These are phyloP conservation scores for Pyrus betulifolia DNA, from an alignment of 306 rosid species.

Conservation along the genomic window DNA sequence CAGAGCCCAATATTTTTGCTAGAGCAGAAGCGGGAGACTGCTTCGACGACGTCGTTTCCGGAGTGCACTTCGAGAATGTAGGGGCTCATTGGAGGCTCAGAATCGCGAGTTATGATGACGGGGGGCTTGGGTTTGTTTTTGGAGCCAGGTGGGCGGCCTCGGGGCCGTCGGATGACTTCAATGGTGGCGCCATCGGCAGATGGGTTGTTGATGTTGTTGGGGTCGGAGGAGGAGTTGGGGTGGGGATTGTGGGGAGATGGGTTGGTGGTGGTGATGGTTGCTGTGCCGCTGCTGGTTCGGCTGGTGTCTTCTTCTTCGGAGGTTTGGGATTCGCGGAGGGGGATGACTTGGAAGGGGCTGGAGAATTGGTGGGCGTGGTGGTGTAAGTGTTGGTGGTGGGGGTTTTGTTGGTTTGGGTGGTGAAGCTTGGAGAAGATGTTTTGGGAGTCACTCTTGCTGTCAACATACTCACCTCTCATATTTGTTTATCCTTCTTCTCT, in stretches of 20 bases:
- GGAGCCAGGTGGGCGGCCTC: slow-evolving; percentile 95
- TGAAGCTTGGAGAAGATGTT: slow-evolving; percentile 79
- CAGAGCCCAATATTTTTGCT: slow-evolving; percentile 63
- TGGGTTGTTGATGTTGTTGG: slow-evolving; percentile 15
- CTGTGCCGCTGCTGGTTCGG: slow-evolving; percentile 31
- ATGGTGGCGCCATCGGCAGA: slow-evolving; percentile 53
- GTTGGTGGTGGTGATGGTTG: background rate
- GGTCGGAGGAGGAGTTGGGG: slow-evolving; percentile 4
- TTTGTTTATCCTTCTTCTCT: background rate
- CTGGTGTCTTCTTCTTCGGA: slow-evolving; percentile 44
- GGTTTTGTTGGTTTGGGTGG: slow-evolving; percentile 27
- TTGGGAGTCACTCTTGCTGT: slow-evolving; percentile 27
- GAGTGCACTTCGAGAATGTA: slow-evolving; percentile 73
- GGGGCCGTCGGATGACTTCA: slow-evolving; percentile 63
- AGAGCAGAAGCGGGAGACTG: slow-evolving; percentile 59
- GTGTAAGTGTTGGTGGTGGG: background rate
- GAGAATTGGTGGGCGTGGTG: slow-evolving; percentile 27
- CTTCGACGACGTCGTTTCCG: slow-evolving; percentile 77
- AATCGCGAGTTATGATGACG: slow-evolving; percentile 51
- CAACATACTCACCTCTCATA: slow-evolving; percentile 68
- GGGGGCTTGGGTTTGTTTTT: slow-evolving; percentile 80
- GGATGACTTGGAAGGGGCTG: slow-evolving; percentile 40
- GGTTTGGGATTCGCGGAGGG: slow-evolving; percentile 42
- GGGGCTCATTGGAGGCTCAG: slow-evolving; percentile 81
- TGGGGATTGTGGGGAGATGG: slow-evolving; percentile 1